phyloP scores from a whole-genome alignment of 768 basidiomycete species.

The Daedalea quercina region DNA sequence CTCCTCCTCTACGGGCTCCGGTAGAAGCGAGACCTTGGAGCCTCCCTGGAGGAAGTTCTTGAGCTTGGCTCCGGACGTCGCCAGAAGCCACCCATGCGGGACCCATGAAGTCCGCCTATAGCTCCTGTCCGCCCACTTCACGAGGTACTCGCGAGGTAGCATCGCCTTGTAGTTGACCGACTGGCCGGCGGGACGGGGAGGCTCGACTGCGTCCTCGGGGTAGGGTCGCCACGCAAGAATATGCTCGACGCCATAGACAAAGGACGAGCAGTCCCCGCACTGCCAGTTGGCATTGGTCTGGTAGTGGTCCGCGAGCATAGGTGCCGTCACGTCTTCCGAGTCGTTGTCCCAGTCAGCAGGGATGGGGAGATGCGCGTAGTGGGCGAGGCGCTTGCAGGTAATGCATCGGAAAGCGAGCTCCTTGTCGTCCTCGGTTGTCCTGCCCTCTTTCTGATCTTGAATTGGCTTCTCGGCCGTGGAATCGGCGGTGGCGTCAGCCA shows the following conservation, averaged over 20 bases:
- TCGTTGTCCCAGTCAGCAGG: conserved; percentile 31
- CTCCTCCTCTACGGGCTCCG: conserved; percentile 34
- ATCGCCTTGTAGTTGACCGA: conserved; percentile 45
- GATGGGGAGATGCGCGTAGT: conserved; percentile 66
- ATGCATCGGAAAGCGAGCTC: conserved; percentile 77
- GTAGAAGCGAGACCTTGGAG: conserved; percentile 59
- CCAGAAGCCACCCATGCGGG: conserved; percentile 84
- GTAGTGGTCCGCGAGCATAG: conserved; percentile 55
- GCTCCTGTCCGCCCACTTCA: conserved; percentile 81
- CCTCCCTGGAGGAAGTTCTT: conserved; percentile 73
- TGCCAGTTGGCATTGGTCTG: conserved; percentile 51
- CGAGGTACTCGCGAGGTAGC: conserved; percentile 86
- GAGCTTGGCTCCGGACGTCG: conserved; percentile 57
- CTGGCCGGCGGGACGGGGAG: conserved; percentile 31
- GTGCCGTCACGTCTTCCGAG: conserved; percentile 8
- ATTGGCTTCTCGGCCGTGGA: conserved; percentile 5
- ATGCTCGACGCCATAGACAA: conserved; percentile 63
- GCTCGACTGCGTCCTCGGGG: conserved; percentile 57
- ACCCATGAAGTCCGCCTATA: conserved; percentile 85
- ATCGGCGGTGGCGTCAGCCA: conserved; percentile 24
- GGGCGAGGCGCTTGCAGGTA: conserved; percentile 75
- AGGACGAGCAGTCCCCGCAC: conserved; percentile 77
- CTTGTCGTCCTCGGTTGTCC: conserved; percentile 8
- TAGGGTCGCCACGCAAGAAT: conserved; percentile 91
- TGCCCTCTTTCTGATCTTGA: conserved; percentile 13